These are phyloP conservation scores for Acanthamoeba royreba DNA, from an alignment of 208 protist species.

Conservation along the genomic window DNA sequence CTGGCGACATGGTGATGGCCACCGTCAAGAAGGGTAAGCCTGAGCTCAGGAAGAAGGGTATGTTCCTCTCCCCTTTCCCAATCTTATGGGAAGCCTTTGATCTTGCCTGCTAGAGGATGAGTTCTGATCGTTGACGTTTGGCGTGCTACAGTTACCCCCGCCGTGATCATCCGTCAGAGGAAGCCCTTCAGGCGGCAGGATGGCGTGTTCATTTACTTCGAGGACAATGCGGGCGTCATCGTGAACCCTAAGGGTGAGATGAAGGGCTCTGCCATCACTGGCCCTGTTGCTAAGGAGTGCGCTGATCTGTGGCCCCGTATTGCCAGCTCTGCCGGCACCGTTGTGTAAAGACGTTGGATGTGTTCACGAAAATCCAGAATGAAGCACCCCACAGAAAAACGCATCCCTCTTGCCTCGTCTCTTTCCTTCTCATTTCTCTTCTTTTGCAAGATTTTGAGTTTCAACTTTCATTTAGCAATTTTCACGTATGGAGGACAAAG, in stretches of 20 bases:
- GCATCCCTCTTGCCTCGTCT: neutral
- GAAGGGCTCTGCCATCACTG: conserved; percentile 99
- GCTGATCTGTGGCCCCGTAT: conserved; percentile 99
- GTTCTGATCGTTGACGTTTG: neutral
- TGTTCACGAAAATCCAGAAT: neutral
- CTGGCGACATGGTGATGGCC: conserved; percentile 98
- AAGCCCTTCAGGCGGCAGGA: conserved; percentile 98
- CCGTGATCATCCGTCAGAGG: conserved; percentile 98
- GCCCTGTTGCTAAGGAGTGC: conserved; percentile 99
- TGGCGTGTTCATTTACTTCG: conserved; percentile 98
- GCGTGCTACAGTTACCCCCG: conserved; percentile 83
- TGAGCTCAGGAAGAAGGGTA: conserved; percentile 98
- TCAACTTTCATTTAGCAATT: neutral
- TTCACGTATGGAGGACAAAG: neutral
- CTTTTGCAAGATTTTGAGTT: neutral
- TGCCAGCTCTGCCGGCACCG: conserved; percentile 71
- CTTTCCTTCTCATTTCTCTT: neutral
- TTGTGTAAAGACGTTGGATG: conserved; percentile 24
- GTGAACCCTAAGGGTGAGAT: conserved; percentile 99
- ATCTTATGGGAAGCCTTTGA: neutral
- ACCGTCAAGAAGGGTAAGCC: conserved; percentile 99
- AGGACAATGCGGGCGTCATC: conserved; percentile 99
- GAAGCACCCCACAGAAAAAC: neutral
- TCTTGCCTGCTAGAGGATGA: neutral
- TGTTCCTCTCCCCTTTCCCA: neutral